Percentiles rank a stretch among this genome's conserved stretches.
Evolutionary conservation across 2,329 filamentous ascomycete species (phyloP).

Genomic region (Diaporthe longicolla): DNA sequence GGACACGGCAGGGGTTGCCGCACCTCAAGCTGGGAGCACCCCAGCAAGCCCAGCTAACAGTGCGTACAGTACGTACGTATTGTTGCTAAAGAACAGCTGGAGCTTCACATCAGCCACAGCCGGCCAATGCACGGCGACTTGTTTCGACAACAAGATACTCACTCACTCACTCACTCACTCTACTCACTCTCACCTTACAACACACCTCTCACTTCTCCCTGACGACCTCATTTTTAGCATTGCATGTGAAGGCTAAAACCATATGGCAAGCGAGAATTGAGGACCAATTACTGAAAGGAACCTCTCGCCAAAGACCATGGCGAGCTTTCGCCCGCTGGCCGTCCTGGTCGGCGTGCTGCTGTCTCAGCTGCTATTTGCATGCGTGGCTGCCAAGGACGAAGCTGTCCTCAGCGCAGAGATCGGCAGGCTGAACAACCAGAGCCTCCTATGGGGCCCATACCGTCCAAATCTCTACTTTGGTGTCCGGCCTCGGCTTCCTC

Average conservation of each 20-base stretch:
- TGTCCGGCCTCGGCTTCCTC: constrained; percentile 83
- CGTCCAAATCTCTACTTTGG: constrained; percentile 96
- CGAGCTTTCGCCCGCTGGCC: constrained; percentile 48
- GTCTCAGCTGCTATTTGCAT: constrained; percentile 44
- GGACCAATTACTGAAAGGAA: constrained; percentile 25
- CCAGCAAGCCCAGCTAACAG: constrained; percentile 17
- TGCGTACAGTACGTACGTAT: constrained; percentile 7
- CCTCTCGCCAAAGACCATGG: constrained; percentile 44
- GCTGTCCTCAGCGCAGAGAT: constrained; percentile 64
- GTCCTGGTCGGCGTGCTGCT: constrained; percentile 46
- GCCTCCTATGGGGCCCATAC: constrained; percentile 96
- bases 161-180: not conserved
- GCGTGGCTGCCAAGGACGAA: constrained; percentile 47
- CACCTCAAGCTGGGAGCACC: constrained; percentile 4
- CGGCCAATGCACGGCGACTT: not conserved
- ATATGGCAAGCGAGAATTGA: not conserved
- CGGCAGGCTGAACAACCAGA: constrained; percentile 78
- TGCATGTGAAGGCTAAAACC: not conserved
- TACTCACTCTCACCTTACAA: constrained; percentile 6
- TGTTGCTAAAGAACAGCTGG: constrained; percentile 41
- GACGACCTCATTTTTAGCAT: not conserved
- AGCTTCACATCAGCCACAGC: constrained; percentile 27
- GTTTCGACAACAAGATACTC: not conserved
- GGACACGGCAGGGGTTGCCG: constrained; percentile 5
- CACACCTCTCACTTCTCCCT: no score